phyloP scores from a whole-genome alignment of 2,329 filamentous ascomycete species.

The Colletotrichum gigasporum region DNA sequence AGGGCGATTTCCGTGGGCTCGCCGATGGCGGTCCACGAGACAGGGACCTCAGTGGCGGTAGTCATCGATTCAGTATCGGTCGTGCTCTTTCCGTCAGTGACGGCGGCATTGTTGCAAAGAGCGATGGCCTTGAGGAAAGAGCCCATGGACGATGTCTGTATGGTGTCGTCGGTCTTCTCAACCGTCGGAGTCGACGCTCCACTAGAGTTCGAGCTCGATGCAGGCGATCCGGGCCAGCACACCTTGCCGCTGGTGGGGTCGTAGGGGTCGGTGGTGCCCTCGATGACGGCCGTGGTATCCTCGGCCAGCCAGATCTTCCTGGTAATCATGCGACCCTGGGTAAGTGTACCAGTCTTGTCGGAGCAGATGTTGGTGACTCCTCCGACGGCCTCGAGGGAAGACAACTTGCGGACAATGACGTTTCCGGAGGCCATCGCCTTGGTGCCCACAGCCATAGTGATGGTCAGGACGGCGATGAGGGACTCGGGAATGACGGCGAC shows the following conservation, averaged over 20 bases:
- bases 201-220: slow-evolving; percentile 42
- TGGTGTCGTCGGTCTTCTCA: slow-evolving; percentile 39
- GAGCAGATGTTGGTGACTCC: slow-evolving; percentile 77
- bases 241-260: slow-evolving; percentile 68
- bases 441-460: slow-evolving; percentile 75
- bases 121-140: slow-evolving; percentile 64
- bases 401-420: slow-evolving; percentile 72
- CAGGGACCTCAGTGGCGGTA: slow-evolving; percentile 49
- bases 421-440: slow-evolving; percentile 72
- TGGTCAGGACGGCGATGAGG: slow-evolving; percentile 75
- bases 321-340: slow-evolving; percentile 73
- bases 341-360: slow-evolving; percentile 76
- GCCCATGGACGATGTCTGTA: slow-evolving; percentile 46
- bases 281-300: slow-evolving; percentile 61
- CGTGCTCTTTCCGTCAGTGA: slow-evolving; percentile 53
- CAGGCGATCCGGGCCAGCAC: slow-evolving; percentile 50
- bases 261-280: slow-evolving; percentile 66
- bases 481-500: slow-evolving; percentile 74
- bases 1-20: slow-evolving; percentile 80
- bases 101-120: slow-evolving; percentile 68
- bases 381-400: slow-evolving; percentile 72
- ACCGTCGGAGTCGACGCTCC: slow-evolving; percentile 33
- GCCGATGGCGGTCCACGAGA: slow-evolving; percentile 66
- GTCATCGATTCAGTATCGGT: slow-evolving; percentile 58
- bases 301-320: slow-evolving; percentile 69